phyloP scores from a whole-genome alignment of 768 basidiomycete species.

The Hericium coralloides region DNA sequence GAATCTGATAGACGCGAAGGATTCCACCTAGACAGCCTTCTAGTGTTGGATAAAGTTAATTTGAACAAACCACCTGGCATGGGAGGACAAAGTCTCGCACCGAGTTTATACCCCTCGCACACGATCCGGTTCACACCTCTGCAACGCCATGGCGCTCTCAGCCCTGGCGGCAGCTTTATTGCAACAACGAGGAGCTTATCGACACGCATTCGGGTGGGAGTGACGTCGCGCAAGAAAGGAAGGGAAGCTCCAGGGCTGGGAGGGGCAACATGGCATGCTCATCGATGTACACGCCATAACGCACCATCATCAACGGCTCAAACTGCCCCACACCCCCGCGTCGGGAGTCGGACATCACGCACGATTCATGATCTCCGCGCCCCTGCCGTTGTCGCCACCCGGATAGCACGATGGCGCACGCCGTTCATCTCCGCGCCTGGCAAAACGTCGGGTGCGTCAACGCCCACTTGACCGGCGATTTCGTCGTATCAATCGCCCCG shows the following conservation, averaged over 20 bases:
- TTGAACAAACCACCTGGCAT: too few species aligned
- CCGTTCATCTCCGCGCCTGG: background rate
- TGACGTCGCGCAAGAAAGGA: constrained; percentile 2
- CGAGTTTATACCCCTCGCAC: too few species aligned
- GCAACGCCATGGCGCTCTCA: too few species aligned
- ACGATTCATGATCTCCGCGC: too few species aligned
- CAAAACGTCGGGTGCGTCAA: background rate
- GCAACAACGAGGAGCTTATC: too few species aligned
- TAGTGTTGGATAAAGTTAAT: too few species aligned
- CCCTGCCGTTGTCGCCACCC: background rate
- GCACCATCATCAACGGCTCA: background rate
- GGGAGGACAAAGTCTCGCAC: too few species aligned
- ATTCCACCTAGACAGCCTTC: too few species aligned
- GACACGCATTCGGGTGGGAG: background rate
- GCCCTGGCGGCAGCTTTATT: too few species aligned
- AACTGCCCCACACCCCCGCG: background rate
- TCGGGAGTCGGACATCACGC: background rate
- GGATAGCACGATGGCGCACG: background rate
- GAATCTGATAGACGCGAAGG: too few species aligned
- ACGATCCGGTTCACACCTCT: too few species aligned
- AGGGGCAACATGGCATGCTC: background rate
- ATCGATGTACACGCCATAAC: background rate
- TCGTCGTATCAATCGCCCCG: background rate
- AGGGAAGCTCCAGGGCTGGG: background rate
- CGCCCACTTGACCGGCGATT: background rate